A percentile compares a stretch with the other conserved stretches of the same genome.
Conservation (phyloP, 805 yeast genomes). For the Diddensiella santjacobensis region DNA sequence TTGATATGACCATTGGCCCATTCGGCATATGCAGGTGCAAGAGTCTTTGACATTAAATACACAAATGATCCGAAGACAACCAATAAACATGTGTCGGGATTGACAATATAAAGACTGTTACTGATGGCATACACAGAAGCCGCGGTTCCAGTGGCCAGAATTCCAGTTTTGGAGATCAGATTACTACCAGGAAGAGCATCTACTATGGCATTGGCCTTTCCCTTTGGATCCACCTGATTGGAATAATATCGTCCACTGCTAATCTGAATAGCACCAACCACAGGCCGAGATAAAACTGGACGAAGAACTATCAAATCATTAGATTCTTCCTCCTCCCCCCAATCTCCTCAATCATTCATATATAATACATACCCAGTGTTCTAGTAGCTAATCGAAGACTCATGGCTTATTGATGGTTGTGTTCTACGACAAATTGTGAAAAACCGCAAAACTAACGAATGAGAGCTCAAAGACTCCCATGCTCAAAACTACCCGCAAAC, state of each 20-base stretch:
- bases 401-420: slow-evolving; percentile 10
- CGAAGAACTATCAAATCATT: slow-evolving; percentile 4
- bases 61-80: slow-evolving; percentile 75
- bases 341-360: neutral
- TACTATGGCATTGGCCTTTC: slow-evolving; percentile 83
- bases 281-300: slow-evolving; percentile 12
- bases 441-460: slow-evolving; percentile 5
- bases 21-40: slow-evolving; percentile 92
- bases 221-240: slow-evolving; percentile 72
- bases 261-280: slow-evolving; percentile 11
- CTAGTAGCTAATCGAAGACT: slow-evolving; percentile 22
- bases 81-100: slow-evolving; percentile 87
- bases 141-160: slow-evolving; percentile 91
- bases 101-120: slow-evolving; percentile 86
- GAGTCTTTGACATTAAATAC: slow-evolving; percentile 73
- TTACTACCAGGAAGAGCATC: slow-evolving; percentile 92
- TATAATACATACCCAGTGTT: slow-evolving; percentile 20
- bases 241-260: slow-evolving; percentile 26
- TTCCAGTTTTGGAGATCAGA: slow-evolving; percentile 85
- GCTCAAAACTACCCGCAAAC: neutral
- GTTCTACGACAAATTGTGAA: neutral
- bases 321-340: no score
- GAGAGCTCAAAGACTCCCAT: neutral
- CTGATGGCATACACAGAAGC: slow-evolving; percentile 93
- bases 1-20: slow-evolving; percentile 86